Base-by-base conservation (phyloP, 208 protist species). In the Acanthamoeba sp. region DNA sequence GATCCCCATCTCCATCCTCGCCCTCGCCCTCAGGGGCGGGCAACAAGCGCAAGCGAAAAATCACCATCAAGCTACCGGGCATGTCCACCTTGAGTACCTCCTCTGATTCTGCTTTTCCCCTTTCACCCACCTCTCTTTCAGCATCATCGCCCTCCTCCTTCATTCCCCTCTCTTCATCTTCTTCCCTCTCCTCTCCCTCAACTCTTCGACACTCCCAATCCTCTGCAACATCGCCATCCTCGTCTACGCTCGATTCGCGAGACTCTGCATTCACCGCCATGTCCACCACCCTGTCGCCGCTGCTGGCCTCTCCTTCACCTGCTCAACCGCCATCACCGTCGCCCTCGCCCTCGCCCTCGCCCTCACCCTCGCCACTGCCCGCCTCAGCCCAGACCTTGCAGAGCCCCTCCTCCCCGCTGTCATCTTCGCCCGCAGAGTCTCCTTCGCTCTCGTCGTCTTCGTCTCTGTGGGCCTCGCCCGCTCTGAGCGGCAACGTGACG, bases 31-130 rank as follows among this genome's bases (percentile, higher is more conserved):
- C 59, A 34, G 59, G n/a, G 59, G 59, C 27, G 36, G 38, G 71
- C 71, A 76, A 76, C 66, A 80, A 80, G 71, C 71, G 71, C 36
- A 80, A 80, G 71, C 71, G 71, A 18, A 80, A 80, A n/a, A 80
- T 80, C 22, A 80, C 71, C 5, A 80, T 80, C 1, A 80, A 80
- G 22, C 22, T 80, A 14, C 71, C 71, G 3, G 71, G 36, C 5
- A 80, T 80, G 71, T 80, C 71, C 36, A 34, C 71, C 36, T 36
- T 80, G 36, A 38, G 2, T 24, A 80, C 71, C 71, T 80, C 71
- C 29, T 34, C 59, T 34, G 7, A 3, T 20, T 34, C 71, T 7
- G 14, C 71, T 5, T 80, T 24, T 14, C 5, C 32, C n/a, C 7
- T 36, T 27, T 38, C 71, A n/a, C 48, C 71, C 32, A 32, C 66